Base-by-base conservation (phyloP, 1,284 basidiomycete species). In the Gymnopus androsaceus region DNA sequence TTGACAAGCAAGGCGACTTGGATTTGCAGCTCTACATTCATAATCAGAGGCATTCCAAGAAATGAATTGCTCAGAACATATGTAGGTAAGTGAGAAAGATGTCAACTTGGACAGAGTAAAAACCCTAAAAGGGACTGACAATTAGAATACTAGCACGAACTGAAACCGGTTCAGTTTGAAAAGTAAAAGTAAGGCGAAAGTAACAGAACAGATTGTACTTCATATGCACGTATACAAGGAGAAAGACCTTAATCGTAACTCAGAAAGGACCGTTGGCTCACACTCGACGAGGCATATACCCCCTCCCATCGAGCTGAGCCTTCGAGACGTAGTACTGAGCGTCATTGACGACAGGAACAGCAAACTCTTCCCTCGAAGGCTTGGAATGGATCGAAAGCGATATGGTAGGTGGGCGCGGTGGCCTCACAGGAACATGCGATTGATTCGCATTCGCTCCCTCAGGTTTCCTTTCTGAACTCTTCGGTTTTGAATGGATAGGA, bases 321-420 rank as follows among this genome's bases (percentile, higher is more conserved):
- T 50, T 37, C 7, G 21, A 23, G 11, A 36, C 21, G 14, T 50
- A 38, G 17, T 50, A 49, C 3, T 27, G 6, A 23, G 47, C 47
- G 19, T 49, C 34, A 31, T 37, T 28, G 31, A 48, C 34, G 17
- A 48, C 23, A 11, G 46, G 17, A 21, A 47, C 46, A 19, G 46
- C 30, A 34, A 47, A 9, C 23, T 48, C 47, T 31, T 48, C 47
- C n/a, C 33, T 36, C 14, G 47, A 47, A 49, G 30, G 25, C 14
- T 25, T 21, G 21, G 47, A 50, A 37, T 50, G 36, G 34, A 50
- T 27, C 12, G 48, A 50, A 38, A 50, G 48, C 14, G 48, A 37
- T 19, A 38, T 38, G 12, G 48, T 50, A 37, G 48, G 48, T 4
- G 48, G 48, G 19, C 48, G 48, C 23, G 36, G 48, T 1, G 48